Evolutionary conservation across 2,329 filamentous ascomycete genomes (phyloP).

Genomic region (Diaporthe sp.): DNA sequence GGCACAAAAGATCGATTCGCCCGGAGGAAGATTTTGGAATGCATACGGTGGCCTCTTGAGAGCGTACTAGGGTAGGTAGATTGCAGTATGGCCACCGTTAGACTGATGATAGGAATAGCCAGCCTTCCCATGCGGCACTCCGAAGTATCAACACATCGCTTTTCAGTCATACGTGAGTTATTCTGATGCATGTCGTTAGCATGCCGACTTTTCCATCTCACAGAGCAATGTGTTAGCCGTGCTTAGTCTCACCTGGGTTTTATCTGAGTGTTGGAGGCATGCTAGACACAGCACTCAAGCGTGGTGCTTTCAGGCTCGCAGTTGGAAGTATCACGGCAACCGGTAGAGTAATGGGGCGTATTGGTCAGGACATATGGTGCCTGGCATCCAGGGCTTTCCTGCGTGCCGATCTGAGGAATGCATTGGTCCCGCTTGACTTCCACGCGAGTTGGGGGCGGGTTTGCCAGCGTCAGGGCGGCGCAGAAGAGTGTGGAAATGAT

Average conservation of each 20-base stretch:
- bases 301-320: neutral
- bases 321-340: neutral
- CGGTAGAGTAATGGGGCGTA: neutral
- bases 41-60: neutral
- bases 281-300: slow-evolving; percentile 3
- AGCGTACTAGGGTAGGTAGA: neutral
- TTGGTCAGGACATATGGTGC: neutral
- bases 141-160: too few relatives aligned
- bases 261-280: neutral
- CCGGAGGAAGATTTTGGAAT: neutral
- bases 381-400: neutral
- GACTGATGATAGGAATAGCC: too few relatives aligned
- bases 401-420: neutral
- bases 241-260: neutral
- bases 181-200: neutral
- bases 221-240: neutral
- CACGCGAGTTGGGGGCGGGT: neutral
- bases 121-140: too few relatives aligned
- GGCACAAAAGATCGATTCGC: neutral
- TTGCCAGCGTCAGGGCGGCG: neutral
- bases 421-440: slow-evolving; percentile 9
- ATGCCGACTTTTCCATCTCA: neutral
- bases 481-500: neutral
- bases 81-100: too few relatives aligned
- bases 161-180: too few relatives aligned